phyloP scores from a whole-genome alignment of 2,329 filamentous ascomycete genomes.

The Beauveria scarabaeidicola region DNA sequence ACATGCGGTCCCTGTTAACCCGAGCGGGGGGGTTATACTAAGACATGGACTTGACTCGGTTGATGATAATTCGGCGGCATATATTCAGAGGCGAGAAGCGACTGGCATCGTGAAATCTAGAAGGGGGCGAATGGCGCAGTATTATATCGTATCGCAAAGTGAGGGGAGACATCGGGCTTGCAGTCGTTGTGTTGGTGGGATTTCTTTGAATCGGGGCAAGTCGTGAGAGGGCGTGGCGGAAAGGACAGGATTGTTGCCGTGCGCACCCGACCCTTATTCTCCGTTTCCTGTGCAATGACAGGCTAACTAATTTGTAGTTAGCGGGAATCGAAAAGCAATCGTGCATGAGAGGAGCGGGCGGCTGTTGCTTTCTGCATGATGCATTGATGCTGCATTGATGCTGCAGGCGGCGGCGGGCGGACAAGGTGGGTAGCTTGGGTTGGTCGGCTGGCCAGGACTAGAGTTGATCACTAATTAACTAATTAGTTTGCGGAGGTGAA shows the following conservation, averaged over 20 bases:
- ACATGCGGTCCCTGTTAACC: background rate
- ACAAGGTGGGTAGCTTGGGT: no score
- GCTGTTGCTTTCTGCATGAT: background rate
- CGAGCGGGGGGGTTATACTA: background rate
- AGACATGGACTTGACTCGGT: background rate
- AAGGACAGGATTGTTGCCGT: slow-evolving; percentile 1
- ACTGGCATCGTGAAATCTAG: no score
- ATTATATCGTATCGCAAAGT: no score
- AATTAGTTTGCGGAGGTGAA: no score
- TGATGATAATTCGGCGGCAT: background rate
- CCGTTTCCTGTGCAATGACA: no score
- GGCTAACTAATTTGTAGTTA: background rate
- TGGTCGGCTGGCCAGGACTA: no score
- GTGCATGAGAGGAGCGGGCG: background rate
- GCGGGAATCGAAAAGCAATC: slow-evolving; percentile 6
- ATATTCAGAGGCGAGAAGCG: no score
- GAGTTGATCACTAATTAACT: no score
- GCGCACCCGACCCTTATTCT: background rate
- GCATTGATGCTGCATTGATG: background rate
- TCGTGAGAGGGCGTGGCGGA: background rate
- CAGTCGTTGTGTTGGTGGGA: no score
- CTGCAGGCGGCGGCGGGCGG: background rate
- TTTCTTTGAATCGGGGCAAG: no score
- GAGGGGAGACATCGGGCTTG: background rate
- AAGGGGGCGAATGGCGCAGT: no score